Conservation (phyloP, 495 filamentous ascomycete genomes). For the Talaromyces nanjingensis region DNA sequence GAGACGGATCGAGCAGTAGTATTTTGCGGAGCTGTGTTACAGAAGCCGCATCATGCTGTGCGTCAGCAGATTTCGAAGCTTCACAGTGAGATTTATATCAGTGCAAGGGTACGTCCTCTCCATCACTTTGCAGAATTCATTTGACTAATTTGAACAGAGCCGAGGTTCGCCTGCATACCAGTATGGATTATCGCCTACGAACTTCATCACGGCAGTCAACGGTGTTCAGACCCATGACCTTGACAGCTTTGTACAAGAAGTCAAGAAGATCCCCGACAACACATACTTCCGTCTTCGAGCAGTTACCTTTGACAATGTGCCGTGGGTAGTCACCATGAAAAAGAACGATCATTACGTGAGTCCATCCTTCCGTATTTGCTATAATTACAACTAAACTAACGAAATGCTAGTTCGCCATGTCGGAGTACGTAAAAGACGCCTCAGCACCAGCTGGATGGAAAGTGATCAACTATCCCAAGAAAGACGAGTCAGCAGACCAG, state of each 20-base stretch:
- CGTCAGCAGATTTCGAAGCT: slow-evolving; percentile 94
- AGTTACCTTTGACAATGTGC: slow-evolving; percentile 95
- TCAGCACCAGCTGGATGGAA: slow-evolving; percentile 59
- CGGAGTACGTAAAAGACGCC: slow-evolving; percentile 75
- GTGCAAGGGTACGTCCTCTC: slow-evolving; percentile 53
- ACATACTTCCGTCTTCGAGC: slow-evolving; percentile 93
- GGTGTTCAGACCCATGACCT: slow-evolving; percentile 75
- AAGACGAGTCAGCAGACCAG: slow-evolving; percentile 28
- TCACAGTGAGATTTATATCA: slow-evolving; percentile 97
- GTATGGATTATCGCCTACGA: slow-evolving; percentile 90
- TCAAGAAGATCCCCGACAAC: slow-evolving; percentile 85
- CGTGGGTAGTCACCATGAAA: slow-evolving; percentile 98
- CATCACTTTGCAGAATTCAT: too few relatives aligned
- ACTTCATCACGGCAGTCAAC: slow-evolving; percentile 96
- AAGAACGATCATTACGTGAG: slow-evolving; percentile 95
- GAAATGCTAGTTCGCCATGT: slow-evolving; percentile 63
- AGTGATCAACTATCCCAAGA: slow-evolving; percentile 62
- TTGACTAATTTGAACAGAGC: slow-evolving; percentile 23
- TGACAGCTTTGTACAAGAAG: slow-evolving; percentile 67
- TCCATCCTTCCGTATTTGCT: neutral
- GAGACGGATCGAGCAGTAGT: slow-evolving; percentile 87
- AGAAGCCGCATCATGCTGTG: slow-evolving; percentile 92
- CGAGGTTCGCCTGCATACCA: slow-evolving; percentile 85
- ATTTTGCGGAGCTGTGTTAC: slow-evolving; percentile 92
- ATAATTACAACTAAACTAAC: neutral